These are phyloP conservation scores for Tetragonia tetragonoides DNA, from an alignment of 148 eudicot species.

Conservation along the genomic window DNA sequence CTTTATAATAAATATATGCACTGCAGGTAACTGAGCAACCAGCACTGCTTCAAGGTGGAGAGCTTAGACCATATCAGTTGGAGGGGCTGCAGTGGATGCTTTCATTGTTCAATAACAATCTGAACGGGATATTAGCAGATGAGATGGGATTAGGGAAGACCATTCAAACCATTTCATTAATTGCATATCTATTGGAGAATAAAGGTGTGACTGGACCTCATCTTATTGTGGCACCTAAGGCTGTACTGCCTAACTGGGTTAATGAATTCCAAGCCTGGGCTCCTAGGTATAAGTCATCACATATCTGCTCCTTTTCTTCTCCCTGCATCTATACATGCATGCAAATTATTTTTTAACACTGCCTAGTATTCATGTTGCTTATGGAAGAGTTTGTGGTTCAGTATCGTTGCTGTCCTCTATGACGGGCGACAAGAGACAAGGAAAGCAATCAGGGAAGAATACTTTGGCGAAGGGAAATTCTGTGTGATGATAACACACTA, in stretches of 20 bases:
- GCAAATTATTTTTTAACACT: not conserved
- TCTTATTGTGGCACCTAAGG: slow-evolving; percentile 96
- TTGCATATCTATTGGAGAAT: slow-evolving; percentile 87
- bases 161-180: slow-evolving; percentile 87
- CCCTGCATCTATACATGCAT: slow-evolving; percentile 8
- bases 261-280: slow-evolving; percentile 84
- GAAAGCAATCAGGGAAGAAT: slow-evolving; percentile 86
- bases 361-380: slow-evolving; percentile 5
- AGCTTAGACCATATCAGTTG: slow-evolving; percentile 86
- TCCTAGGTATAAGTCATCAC: slow-evolving; percentile 56
- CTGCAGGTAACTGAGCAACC: slow-evolving; percentile 96
- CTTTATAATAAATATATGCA: not conserved
- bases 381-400: slow-evolving; percentile 35
- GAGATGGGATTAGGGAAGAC: slow-evolving; percentile 99
- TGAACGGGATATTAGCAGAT: slow-evolving; percentile 97
- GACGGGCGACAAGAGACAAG: slow-evolving; percentile 85
- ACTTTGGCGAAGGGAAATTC: slow-evolving; percentile 80
- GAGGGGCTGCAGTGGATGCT: slow-evolving; percentile 99
- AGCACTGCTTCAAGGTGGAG: slow-evolving; percentile 97
- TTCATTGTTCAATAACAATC: slow-evolving; percentile 89
- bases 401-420: slow-evolving; percentile 80
- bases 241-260: slow-evolving; percentile 94
- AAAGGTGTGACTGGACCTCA: slow-evolving; percentile 93
- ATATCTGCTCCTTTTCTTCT: not conserved
- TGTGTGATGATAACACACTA: slow-evolving; percentile 89